Evolutionary conservation across 768 basidiomycete genomes (phyloP), one percentile per base, ranked within the genome.

Genomic region (Phylloporus scabripes): DNA sequence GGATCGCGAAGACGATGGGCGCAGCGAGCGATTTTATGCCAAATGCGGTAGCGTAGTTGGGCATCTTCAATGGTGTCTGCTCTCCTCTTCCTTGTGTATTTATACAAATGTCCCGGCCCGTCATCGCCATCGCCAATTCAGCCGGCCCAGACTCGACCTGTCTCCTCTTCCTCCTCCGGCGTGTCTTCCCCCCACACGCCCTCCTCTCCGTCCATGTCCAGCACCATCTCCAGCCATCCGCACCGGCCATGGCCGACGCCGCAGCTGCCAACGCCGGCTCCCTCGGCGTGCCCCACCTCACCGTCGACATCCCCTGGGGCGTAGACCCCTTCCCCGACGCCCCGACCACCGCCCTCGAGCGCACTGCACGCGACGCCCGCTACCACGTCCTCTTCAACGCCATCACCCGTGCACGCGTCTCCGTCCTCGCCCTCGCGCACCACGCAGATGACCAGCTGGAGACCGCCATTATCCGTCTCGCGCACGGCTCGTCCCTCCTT

Each of bases 391-490:
- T 87, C 32, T 77, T 80, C 49, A 48, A 68, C n/a, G 65, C 59
- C 0, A 77, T 87, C 77, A 60, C 61, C 5, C 50, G 54, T 1
- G 50, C 63, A 0, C 58, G 71, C 1, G 63, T 73, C 4, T 54
- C 70, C 14, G 61, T 73, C 12, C 61, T 90, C 46, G 84, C 83
- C 1, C 74, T 83, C 42, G 90, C 78, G 0, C 90, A 92, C 56
- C 90, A 92, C 60, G 76, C 76, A 3, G 87, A 92, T 60, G 90
- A 92, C 60, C 87, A 92, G 61, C 76, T 91, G 9, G 90, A 92
- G 62, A 92, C 90, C 0, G 74, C 81, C 26, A 67, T 92, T 45
- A 81, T 90, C 74, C 79, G 90, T 5, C 61, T 85, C 14, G 73
- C 78, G 5, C 74, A 66, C 52, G 81, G 83, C 0, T 82, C 82